Evolutionary conservation across 495 filamentous ascomycete species (phyloP), one percentile per base, ranked within the genome.

Genomic region (Friedmanniomyces simplex): DNA sequence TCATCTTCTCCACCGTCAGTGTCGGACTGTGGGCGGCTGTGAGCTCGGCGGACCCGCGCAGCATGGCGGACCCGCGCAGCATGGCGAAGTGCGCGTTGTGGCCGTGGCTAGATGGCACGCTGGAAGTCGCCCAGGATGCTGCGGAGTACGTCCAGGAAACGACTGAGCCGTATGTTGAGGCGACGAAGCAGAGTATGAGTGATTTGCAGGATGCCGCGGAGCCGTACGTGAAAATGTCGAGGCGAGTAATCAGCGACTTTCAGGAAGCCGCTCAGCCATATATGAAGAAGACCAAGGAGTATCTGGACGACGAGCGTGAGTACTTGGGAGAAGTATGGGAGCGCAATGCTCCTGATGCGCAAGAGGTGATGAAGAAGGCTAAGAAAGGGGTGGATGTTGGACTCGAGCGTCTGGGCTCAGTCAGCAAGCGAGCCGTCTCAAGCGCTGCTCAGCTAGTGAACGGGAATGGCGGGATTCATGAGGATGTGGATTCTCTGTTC

Each of bases 21-120:
- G 7, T 55, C 13, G 4, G 20, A 1, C 7, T 30, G 7, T 60
- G 58, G 58, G 20, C 45, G 25, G 16, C n/a, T 12, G 58, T 60
- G 3, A 55, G 43, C 26, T 18, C 21, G 10, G 22, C 52, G 8
- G 25, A 54, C 21, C 34, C 36, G 11, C 16, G 28, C 8, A 32
- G 25, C 8, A 55, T 60, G 32, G 7, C 49, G 21, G 49, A 60
- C 21, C 34, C 36, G 11, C 16, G 28, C 8, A 32, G 25, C 8
- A 55, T 60, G 32, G 7, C 49, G 21, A 54, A 60, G 28, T 60
- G 58, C 24, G 46, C 32, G n/a, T 20, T 52, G 11, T 54, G 21
- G 25, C 58, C 52, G 5, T 54, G 47, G 50, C 21, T 52, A 22
- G 42, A 50, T 2, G 58, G 54, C 11, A 48, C 52, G 20, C 4